phyloP scores from a whole-genome alignment of 2,329 filamentous ascomycete genomes.

The Neophaeococcomyces mojaviensis region DNA sequence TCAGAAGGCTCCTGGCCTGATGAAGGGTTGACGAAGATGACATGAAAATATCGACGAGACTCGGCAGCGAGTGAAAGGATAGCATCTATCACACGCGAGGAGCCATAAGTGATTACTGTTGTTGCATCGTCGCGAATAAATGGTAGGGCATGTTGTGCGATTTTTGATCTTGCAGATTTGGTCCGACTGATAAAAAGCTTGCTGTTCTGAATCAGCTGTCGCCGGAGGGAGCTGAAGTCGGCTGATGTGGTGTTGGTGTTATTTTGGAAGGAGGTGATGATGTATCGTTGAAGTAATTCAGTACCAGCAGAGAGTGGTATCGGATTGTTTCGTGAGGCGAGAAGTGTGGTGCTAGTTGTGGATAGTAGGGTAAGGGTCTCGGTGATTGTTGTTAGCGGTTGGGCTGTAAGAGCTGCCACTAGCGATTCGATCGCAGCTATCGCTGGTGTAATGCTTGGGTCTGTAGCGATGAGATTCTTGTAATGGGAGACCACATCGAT shows the following conservation, averaged over 20 bases:
- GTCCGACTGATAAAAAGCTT: constrained; percentile 72
- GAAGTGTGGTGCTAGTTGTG: constrained; percentile 68
- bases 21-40: background rate
- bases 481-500: constrained; percentile 58
- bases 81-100: constrained; percentile 73
- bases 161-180: constrained; percentile 72
- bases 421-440: constrained; percentile 90
- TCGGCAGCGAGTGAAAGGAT: constrained; percentile 68
- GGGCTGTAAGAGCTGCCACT: constrained; percentile 74
- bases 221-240: constrained; percentile 77
- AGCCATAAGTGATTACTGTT: constrained; percentile 84
- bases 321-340: constrained; percentile 72
- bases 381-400: constrained; percentile 76
- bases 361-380: constrained; percentile 85
- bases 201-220: constrained; percentile 78
- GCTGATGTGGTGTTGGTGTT: constrained; percentile 37
- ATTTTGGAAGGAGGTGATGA: constrained; percentile 64
- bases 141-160: constrained; percentile 69
- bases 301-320: constrained; percentile 89
- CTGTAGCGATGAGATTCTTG: constrained; percentile 54
- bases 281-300: constrained; percentile 89
- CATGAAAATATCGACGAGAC: constrained; percentile 29
- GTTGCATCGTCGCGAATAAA: constrained; percentile 68
- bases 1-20: constrained; percentile 21
- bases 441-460: constrained; percentile 86